Percentiles rank a stretch among this genome's conserved stretches.
These are phyloP conservation scores for Scheffersomyces stambukii DNA, from an alignment of 1,139 yeast species.

Conservation along the genomic window DNA sequence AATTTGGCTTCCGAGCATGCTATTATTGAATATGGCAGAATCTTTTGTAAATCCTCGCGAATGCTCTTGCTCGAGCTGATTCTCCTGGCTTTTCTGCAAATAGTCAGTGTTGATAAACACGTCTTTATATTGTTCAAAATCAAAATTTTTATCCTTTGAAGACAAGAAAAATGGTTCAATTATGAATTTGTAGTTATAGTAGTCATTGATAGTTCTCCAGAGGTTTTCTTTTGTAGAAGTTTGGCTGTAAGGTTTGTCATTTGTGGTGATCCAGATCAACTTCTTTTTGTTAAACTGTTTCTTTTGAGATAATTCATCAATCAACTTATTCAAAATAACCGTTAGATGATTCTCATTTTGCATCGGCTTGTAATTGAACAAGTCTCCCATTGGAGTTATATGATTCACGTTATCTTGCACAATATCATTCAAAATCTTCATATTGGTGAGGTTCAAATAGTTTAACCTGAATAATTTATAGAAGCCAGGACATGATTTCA, in stretches of 20 bases:
- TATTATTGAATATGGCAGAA: constrained; percentile 8
- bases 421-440: constrained; percentile 34
- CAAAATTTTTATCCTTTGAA: constrained; percentile 29
- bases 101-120: constrained; percentile 45
- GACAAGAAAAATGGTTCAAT: constrained; percentile 63
- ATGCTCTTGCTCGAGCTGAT: constrained; percentile 6
- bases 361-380: constrained; percentile 14
- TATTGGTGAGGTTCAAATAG: constrained; percentile 35
- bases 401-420: constrained; percentile 25
- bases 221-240: constrained; percentile 33
- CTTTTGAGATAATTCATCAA: constrained; percentile 31
- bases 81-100: constrained; percentile 14
- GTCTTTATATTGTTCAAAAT: constrained; percentile 53
- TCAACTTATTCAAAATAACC: constrained; percentile 26
- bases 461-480: constrained; percentile 30
- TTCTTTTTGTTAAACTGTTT: constrained; percentile 31
- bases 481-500: constrained; percentile 18
- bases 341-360: constrained; percentile 25
- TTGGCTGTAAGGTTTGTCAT: constrained; percentile 33
- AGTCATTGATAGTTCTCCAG: constrained; percentile 59
- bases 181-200: constrained; percentile 45
- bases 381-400: constrained; percentile 13
- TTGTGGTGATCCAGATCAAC: constrained; percentile 41
- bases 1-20: constrained; percentile 11
- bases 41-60: constrained; percentile 10